Conservation (phyloP, 352 stramenopile species). For the Globisporangium rhizosaccharum region DNA sequence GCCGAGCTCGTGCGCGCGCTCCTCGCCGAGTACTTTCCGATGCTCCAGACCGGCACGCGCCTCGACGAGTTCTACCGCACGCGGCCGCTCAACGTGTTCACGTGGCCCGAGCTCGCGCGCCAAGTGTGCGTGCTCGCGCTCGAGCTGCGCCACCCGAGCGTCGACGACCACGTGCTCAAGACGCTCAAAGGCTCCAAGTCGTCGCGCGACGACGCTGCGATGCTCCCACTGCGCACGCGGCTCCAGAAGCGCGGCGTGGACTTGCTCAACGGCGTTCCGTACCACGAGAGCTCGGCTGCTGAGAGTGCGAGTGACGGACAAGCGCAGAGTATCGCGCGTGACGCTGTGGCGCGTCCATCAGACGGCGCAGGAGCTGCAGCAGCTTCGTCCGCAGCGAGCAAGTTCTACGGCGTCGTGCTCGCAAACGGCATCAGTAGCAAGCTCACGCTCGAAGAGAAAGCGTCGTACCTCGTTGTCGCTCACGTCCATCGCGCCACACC, state of each 20-base stretch:
- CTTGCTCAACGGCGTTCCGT: constrained; percentile 48
- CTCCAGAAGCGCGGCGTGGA: constrained; percentile 34
- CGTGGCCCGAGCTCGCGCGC: constrained; percentile 75
- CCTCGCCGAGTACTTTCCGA: constrained; percentile 58
- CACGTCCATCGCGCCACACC: constrained; percentile 11
- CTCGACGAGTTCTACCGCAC: constrained; percentile 71
- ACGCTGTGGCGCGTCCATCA: not conserved
- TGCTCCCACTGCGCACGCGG: constrained; percentile 40
- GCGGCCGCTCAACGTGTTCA: constrained; percentile 69
- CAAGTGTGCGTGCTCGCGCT: constrained; percentile 71
- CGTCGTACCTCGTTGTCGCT: constrained; percentile 40
- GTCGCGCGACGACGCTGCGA: constrained; percentile 60
- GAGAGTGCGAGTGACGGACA: not conserved
- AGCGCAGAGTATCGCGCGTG: not conserved
- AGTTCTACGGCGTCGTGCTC: constrained; percentile 53
- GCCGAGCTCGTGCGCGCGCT: constrained; percentile 42
- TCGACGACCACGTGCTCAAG: constrained; percentile 71
- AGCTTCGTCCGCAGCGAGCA: constrained; percentile 11
- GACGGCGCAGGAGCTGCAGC: constrained; percentile 2
- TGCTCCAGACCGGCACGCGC: constrained; percentile 62
- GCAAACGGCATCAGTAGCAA: constrained; percentile 27
- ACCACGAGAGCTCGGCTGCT: constrained; percentile 25
- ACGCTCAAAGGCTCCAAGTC: constrained; percentile 68
- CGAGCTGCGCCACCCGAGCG: constrained; percentile 60
- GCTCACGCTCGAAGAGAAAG: constrained; percentile 33